Base-by-base conservation (phyloP, 352 stramenopile genomes). In the Phytopythium kandeliae region DNA sequence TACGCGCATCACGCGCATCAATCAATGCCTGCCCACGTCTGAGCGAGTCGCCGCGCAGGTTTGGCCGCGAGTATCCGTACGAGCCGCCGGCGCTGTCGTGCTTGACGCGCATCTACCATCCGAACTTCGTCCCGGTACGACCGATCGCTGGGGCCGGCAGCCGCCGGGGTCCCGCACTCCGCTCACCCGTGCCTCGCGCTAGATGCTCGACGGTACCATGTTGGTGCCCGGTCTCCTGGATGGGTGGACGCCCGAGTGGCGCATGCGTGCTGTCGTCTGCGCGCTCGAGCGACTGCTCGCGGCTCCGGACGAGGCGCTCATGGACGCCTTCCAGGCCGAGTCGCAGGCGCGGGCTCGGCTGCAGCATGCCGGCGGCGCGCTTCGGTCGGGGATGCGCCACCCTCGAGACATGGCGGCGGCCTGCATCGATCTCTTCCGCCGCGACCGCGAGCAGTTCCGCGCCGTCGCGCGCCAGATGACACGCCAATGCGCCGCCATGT, bases 91-190 rank as follows among this genome's bases (percentile, higher is more conserved):
- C 56, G 0, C 24, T 88, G n/a, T 63, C 54, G 0, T 80, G 72
- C 24, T 47, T 64, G 16, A 84, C 76, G 12, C 71, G 57, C 19
- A 84, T 88, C 54, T 88, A 85, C 50, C 76, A 88, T 42, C 66
- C 74, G n/a, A 88, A 88, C 53, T 88, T 88, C 43, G 66, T 84
- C 11, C 69, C 74, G 15, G 74, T 85, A 54, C n/a, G 66, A 13
- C 12, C 50, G 12, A n/a, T n/a, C n/a, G n/a, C n/a, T n/a, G n/a
- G n/a, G n/a, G n/a, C n/a, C n/a, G n/a, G n/a, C n/a, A n/a, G n/a
- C n/a, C n/a, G n/a, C n/a, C n/a, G n/a, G n/a, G n/a, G 28, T 31
- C 28, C 28, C 28, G 9, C 4, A 31, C 28, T 31, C 28, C 28
- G 25, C n/a, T 40, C 21, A 10, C 34, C 35, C 47, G 4, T n/a